Conservation (phyloP, 305 asterid species). For the Fraxinus angustifolia region DNA sequence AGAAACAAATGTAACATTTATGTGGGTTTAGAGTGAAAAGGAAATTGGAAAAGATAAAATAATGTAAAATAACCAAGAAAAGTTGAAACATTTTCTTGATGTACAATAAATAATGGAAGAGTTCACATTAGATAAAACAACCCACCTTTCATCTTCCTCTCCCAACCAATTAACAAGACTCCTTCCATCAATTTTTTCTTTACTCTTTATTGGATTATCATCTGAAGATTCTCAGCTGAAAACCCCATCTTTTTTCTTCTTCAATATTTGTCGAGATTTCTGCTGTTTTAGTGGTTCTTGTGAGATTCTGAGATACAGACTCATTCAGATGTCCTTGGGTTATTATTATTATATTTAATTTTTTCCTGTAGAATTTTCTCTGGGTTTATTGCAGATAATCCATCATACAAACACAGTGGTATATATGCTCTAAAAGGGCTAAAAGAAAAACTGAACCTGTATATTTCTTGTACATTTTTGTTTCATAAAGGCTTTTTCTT, state of each 20-base stretch:
- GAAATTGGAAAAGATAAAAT: neutral
- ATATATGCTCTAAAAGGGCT: slow-evolving; percentile 35
- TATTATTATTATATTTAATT: slow-evolving; percentile 5
- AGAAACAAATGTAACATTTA: neutral
- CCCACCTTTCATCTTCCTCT: slow-evolving; percentile 27
- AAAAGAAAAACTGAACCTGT: slow-evolving; percentile 31
- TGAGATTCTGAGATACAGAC: slow-evolving; percentile 25
- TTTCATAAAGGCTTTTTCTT: slow-evolving; percentile 20
- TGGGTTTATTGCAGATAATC: slow-evolving; percentile 33
- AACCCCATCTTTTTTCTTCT: slow-evolving; percentile 25
- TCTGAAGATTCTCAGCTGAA: slow-evolving; percentile 5
- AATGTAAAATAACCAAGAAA: slow-evolving; percentile 15
- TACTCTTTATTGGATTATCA: slow-evolving; percentile 23
- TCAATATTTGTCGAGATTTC: slow-evolving; percentile 24
- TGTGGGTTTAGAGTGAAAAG: slow-evolving; percentile 9
- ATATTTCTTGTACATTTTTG: slow-evolving; percentile 26
- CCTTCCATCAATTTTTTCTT: slow-evolving; percentile 25
- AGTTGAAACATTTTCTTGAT: slow-evolving; percentile 32
- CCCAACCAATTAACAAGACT: slow-evolving; percentile 30
- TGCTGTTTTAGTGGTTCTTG: slow-evolving; percentile 32
- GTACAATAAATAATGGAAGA: slow-evolving; percentile 22
- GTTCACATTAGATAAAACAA: slow-evolving; percentile 30
- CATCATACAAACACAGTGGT: slow-evolving; percentile 33
- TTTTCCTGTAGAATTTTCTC: slow-evolving; percentile 23
- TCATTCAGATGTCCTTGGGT: slow-evolving; percentile 26